Base-by-base conservation (phyloP, 306 rosid genomes). In the Abrus pulchellus region DNA sequence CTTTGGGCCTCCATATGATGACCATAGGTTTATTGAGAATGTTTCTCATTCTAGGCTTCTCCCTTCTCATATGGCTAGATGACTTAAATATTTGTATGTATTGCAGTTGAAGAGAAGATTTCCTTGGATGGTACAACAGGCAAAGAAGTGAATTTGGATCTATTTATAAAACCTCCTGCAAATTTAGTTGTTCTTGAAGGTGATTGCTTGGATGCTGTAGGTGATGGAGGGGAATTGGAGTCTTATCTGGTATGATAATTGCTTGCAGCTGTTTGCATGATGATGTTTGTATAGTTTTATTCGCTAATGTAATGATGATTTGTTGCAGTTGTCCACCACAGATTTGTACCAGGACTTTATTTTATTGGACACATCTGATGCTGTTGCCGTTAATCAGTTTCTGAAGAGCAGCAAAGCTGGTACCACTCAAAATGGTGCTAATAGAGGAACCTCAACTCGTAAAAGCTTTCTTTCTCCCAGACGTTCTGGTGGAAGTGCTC, bases 181-280 rank as follows among this genome's bases (percentile, higher is more conserved):
- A 95, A 95, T 84, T 79, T 95, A 60, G 97, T 93, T 79, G 97
- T 95, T 70, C 96, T 93, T 28, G 99, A 95, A 87, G 98, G 99
- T 27, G 99, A 93, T 82, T 95, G 99, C 88, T 84, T 95, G 76
- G 99, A 93, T 80, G 72, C 90, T 30, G 72, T 85, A 50, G 97
- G 94, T 83, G 97, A 92, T 89, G 92, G 90, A 7, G 95, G 97
- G 78, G 99, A 95, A 76, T 84, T 93, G 83, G 98, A 90, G 83
- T 88, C 98, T 13, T 93, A 90, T 85, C 91, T 93, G 99, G 99
- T 95, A 95, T 72, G 11, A 11, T 69, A 54, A 55, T 78, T 81
- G 72, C 82, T 77, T 78, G 86, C 83, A 82, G 67, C 85, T 55
- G 40, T 80, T 81, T 63, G 10, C 52, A 29, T 44, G 29, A 52